Percentiles rank a stretch among this genome's conserved stretches.
Conservation (phyloP, 352 stramenopile genomes). For the Hyaloperonospora arabidopsidis region DNA sequence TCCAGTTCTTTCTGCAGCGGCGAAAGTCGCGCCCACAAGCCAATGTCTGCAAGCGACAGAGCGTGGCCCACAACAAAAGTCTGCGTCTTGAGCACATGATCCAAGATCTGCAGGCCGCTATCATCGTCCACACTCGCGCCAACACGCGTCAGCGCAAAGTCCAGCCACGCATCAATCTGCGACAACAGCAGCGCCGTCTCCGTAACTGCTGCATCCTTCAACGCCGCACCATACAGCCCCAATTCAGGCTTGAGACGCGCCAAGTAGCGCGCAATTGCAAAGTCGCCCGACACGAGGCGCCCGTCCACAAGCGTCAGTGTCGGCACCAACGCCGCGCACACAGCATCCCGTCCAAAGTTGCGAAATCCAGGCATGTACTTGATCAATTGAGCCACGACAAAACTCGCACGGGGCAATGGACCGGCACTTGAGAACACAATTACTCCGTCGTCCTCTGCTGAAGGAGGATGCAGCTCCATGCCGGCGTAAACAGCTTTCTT, state of each 20-base stretch:
- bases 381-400: constrained; percentile 50
- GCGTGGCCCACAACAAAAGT: constrained; percentile 93
- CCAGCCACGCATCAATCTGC: constrained; percentile 90
- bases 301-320: constrained; percentile 50
- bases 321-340: constrained; percentile 45
- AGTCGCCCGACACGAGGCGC: constrained; percentile 68
- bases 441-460: constrained; percentile 38
- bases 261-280: constrained; percentile 68
- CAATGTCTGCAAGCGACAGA: constrained; percentile 94
- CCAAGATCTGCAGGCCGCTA: constrained; percentile 70
- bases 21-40: constrained; percentile 81
- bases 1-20: constrained; percentile 39
- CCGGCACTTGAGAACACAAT: constrained; percentile 57
- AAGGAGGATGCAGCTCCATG: constrained; percentile 38
- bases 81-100: constrained; percentile 78
- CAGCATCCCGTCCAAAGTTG: constrained; percentile 36
- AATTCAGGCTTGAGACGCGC: constrained; percentile 32
- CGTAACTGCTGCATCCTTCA: constrained; percentile 39
- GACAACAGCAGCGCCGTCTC: constrained; percentile 29
- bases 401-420: constrained; percentile 56
- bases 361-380: constrained; percentile 45
- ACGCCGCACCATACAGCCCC: constrained; percentile 50
- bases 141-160: constrained; percentile 82
- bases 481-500: constrained; percentile 27
- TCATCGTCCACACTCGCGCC: constrained; percentile 25